Evolutionary conservation across 441 rosid species (phyloP), one percentile per base, ranked within the genome.

Genomic region (Populus hybrid): DNA sequence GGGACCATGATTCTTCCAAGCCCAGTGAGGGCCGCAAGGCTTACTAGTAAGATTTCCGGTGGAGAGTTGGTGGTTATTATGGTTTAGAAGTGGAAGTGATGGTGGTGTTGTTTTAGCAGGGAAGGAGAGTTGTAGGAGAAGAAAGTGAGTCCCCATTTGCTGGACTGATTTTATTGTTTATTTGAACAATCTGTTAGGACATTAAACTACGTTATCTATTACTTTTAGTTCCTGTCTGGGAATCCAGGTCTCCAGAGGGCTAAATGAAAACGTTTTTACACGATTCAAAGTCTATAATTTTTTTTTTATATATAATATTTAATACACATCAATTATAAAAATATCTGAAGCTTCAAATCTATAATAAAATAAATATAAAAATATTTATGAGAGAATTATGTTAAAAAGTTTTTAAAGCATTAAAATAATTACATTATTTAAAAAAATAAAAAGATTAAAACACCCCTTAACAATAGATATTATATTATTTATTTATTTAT

Each of bases 121-220:
- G 38, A 57, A 61, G 18, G 83, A 69, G 42, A 46, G 40, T 0
- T 69, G 79, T 9, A 10, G 73, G 23, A 61, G 75, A 14, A 72
- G 79, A 65, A 74, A 77, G 79, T 71, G 80, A 76, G 82, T 35
- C 40, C 77, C 82, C 87, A 85, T 85, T 74, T 42, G 68, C 54
- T 67, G 61, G 76, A 70, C 61, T 54, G 61, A 54, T 18, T 54
- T 61, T 26, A 46, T 23, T 65, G 50, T 70, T 70, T 23, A n/a
- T 18, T 10, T 21, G 50, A 18, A 8, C 7, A n/a, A 54, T 18
- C 9, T 16, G 61, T 54, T 54, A 54, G 2, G n/a, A 54, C 21
- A 54, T 18, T 18, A 54, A 54, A 16, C 61, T 18, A 54, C n/a
- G 8, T 54, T 54, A 16, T 54, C 61, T 54, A 5, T 16, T 54